phyloP scores from a whole-genome alignment of 495 filamentous ascomycete species.

The Penicillium psychrofluorescens region DNA sequence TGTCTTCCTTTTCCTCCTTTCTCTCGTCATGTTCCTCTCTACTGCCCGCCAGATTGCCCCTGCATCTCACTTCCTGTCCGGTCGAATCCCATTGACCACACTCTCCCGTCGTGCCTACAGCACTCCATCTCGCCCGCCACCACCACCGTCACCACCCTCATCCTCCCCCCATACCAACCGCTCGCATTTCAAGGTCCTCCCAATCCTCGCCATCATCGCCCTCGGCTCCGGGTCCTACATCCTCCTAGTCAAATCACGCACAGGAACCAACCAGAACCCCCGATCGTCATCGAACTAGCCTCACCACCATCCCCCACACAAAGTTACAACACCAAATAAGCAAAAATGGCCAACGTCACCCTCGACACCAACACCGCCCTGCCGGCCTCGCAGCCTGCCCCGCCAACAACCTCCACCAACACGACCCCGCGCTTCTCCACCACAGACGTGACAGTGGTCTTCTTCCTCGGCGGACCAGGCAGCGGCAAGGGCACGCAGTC shows the following conservation, averaged over 20 bases:
- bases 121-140: no score
- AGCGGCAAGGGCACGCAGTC: slow-evolving; percentile 68
- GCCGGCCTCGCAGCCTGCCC: slow-evolving; percentile 9
- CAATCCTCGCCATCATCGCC: slow-evolving; percentile 54
- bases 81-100: no score
- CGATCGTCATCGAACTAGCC: background rate
- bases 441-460: slow-evolving; percentile 75
- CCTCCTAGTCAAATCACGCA: slow-evolving; percentile 54
- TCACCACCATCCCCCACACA: background rate
- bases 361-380: slow-evolving; percentile 33
- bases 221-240: slow-evolving; percentile 54
- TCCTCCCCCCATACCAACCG: slow-evolving; percentile 23
- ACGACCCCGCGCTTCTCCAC: slow-evolving; percentile 66
- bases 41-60: no score
- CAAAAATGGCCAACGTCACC: slow-evolving; percentile 2
- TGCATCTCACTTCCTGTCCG: no score
- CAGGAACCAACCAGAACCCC: slow-evolving; percentile 23
- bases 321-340: slow-evolving; percentile 7
- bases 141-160: no score
- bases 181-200: slow-evolving; percentile 55
- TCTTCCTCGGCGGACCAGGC: slow-evolving; percentile 50
- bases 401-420: slow-evolving; percentile 3
- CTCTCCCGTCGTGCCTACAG: no score
- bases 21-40: no score
- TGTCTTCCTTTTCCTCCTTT: no score